Percentiles rank a stretch among this genome's conserved stretches.
phyloP scores from a whole-genome alignment of 176 grass and related monocot species.

The Oryza punctata region DNA sequence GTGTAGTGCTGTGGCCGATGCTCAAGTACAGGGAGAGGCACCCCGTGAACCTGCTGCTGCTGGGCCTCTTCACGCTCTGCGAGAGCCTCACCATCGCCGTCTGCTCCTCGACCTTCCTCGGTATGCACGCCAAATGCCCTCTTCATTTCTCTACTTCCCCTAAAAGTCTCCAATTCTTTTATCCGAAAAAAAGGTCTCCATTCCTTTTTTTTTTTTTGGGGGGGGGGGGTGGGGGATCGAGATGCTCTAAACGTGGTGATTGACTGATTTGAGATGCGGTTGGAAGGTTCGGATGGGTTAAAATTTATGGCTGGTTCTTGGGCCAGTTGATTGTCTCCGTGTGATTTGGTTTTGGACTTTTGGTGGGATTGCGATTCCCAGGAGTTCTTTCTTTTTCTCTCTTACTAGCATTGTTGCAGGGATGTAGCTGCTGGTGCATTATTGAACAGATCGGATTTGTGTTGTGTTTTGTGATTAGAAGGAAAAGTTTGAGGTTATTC shows the following conservation, averaged over 20 bases:
- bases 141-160: neutral
- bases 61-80: slow-evolving; percentile 62
- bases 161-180: neutral
- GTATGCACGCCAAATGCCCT: slow-evolving; percentile 28
- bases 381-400: neutral
- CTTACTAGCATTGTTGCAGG: neutral
- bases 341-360: neutral
- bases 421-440: neutral
- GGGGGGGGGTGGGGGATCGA: neutral
- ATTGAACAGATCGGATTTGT: neutral
- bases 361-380: neutral
- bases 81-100: slow-evolving; percentile 55
- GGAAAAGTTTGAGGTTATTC: neutral
- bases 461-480: neutral
- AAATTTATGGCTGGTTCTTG: neutral
- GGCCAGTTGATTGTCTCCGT: neutral
- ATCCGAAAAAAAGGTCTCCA: neutral
- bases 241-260: neutral
- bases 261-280: neutral
- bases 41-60: slow-evolving; percentile 55
- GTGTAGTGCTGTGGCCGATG: slow-evolving; percentile 62
- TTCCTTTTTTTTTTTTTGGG: neutral
- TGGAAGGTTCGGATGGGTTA: neutral
- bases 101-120: slow-evolving; percentile 26
- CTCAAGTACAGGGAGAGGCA: slow-evolving; percentile 50